Evolutionary conservation across 768 basidiomycete genomes (phyloP).

Genomic region (Lactarius quietus): DNA sequence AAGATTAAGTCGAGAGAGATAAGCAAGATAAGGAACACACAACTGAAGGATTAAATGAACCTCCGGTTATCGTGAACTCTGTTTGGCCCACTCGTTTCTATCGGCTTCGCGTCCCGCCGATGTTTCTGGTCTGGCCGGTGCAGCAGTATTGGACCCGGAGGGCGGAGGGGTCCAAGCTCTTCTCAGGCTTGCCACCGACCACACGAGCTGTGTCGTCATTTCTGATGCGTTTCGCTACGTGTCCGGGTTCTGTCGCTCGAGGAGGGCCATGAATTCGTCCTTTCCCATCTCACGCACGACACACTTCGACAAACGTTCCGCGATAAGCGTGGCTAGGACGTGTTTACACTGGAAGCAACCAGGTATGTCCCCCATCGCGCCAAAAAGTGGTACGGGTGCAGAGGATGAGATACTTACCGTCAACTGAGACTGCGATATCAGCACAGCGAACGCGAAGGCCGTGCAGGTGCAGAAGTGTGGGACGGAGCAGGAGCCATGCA

Average conservation of each 20-base stretch:
- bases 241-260: conserved; percentile 35
- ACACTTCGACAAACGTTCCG: conserved; percentile 49
- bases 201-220: neutral
- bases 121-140: neutral
- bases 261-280: conserved; percentile 48
- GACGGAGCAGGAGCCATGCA: conserved; percentile 39
- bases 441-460: conserved; percentile 62
- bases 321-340: conserved; percentile 61
- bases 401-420: conserved; percentile 45
- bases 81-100: no score
- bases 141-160: neutral
- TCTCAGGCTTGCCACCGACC: neutral
- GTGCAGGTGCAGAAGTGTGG: conserved; percentile 69
- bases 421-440: conserved; percentile 55
- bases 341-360: conserved; percentile 65
- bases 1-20: no score
- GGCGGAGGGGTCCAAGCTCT: no score
- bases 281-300: conserved; percentile 45
- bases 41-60: no score
- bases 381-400: neutral
- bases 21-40: no score
- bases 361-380: neutral
- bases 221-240: neutral
- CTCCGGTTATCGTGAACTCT: no score
- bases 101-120: neutral